Percentiles rank a stretch among this genome's conserved stretches.
Evolutionary conservation across 441 rosid species (phyloP).

Genomic region (Sinapis alba): DNA sequence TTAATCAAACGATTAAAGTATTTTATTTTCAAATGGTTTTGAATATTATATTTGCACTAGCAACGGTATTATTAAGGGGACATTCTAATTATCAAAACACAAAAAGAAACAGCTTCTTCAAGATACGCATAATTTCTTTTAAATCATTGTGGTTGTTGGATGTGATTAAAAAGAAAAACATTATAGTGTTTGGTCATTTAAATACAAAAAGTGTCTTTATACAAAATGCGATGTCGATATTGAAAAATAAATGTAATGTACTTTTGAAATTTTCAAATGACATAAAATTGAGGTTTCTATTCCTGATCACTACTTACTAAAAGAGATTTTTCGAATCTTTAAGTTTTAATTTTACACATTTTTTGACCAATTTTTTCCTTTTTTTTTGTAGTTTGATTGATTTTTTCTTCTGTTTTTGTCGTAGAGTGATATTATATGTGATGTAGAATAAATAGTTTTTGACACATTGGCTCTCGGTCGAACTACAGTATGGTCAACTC

Average conservation of each 20-base stretch:
- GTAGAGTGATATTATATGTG: not conserved
- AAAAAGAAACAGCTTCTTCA: constrained; percentile 3
- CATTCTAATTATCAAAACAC: constrained; percentile 17
- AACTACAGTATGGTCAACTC: constrained; percentile 3
- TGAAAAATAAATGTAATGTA: not conserved
- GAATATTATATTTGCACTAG: constrained; percentile 16
- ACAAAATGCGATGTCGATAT: not conserved
- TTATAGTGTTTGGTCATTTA: not conserved
- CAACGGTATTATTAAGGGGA: constrained; percentile 27
- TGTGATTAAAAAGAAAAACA: not conserved
- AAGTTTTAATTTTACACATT: too few relatives aligned
- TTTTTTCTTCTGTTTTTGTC: not conserved
- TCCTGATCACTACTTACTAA: not conserved
- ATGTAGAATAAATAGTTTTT: constrained; percentile 9
- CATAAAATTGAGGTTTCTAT: not conserved
- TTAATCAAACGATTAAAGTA: constrained; percentile 8
- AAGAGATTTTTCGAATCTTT: not conserved
- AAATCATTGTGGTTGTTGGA: not conserved
- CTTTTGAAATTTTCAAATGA: not conserved
- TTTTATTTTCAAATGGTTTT: constrained; percentile 11
- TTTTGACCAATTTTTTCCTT: too few relatives aligned
- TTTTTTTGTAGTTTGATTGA: not conserved
- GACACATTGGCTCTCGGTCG: not conserved
- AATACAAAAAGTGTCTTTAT: not conserved
- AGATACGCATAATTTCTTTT: constrained; percentile 11